Percentiles rank a stretch among this genome's conserved stretches.
Conservation (phyloP, 2,329 filamentous ascomycete genomes). For the Cladophialophora exuberans region DNA sequence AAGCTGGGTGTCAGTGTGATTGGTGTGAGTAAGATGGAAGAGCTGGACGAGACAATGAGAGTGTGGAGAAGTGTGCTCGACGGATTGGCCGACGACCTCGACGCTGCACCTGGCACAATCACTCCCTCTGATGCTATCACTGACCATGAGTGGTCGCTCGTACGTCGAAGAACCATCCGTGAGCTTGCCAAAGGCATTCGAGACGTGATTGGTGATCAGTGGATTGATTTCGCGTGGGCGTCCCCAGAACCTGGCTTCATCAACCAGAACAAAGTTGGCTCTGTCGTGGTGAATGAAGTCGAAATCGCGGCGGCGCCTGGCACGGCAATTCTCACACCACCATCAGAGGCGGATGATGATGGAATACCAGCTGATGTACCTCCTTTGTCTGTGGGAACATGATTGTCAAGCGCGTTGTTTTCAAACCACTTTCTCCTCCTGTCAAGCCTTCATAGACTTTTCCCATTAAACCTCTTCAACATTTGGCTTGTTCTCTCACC, state of each 20-base stretch:
- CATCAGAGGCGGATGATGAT: slow-evolving; percentile 28
- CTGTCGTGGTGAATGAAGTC: background rate
- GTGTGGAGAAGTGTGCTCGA: slow-evolving; percentile 58
- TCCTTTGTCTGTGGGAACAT: slow-evolving; percentile 11
- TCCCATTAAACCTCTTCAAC: no score
- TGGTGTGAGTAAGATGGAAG: slow-evolving; percentile 62
- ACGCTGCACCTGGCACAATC: slow-evolving; percentile 37
- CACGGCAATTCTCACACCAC: slow-evolving; percentile 25
- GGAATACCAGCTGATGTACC: slow-evolving; percentile 19
- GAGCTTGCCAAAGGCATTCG: slow-evolving; percentile 43
- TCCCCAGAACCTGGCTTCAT: slow-evolving; percentile 48
- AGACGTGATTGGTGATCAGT: slow-evolving; percentile 42
- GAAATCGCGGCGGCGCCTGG: background rate
- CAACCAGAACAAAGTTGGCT: slow-evolving; percentile 33
- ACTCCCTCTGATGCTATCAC: slow-evolving; percentile 43
- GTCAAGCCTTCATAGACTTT: no score
- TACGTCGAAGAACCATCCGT: slow-evolving; percentile 40
- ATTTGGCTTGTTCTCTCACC: background rate
- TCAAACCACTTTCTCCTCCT: no score
- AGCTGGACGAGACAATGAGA: slow-evolving; percentile 65
- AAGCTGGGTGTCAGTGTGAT: slow-evolving; percentile 66
- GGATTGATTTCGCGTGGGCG: slow-evolving; percentile 51
- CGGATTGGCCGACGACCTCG: slow-evolving; percentile 47
- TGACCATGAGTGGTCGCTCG: slow-evolving; percentile 44
- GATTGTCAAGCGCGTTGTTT: slow-evolving; percentile 2